Base-by-base conservation (phyloP, 441 rosid species). In the Euphorbia schlechtendalii region DNA sequence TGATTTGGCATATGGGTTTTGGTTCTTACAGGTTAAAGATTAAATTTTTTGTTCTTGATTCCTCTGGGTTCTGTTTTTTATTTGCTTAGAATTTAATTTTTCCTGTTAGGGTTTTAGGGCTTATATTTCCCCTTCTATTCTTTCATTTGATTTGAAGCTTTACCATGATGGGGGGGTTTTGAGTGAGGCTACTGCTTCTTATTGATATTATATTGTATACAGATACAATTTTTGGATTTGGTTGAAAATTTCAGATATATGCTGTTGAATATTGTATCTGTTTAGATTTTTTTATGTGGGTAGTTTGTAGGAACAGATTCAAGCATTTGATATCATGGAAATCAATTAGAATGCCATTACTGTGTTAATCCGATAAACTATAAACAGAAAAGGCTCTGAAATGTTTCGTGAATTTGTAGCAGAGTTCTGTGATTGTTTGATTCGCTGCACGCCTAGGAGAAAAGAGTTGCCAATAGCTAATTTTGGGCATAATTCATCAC, bases 401-500 rank as follows among this genome's bases (percentile, higher is more conserved):
- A 13, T 60, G 17, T 8, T 14, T 8, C 36, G 9, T 18, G 43
- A 4, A 13, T 40, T 32, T 0, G 14, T 36, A 52, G 17, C 63
- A 17, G 56, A 28, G 24, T 51, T 49, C 3, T 1, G 51, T 4
- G 20, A 46, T 46, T 46, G 20, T 58, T 62, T 57, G 56, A 49
- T 59, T 54, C 24, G 4, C 61, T 64, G 28, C 53, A 11, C 24
- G n/a, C 61, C 32, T 20, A 67, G 67, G 67, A 77, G 40, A 70
- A 15, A 11, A 52, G 61, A 34, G 52, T n/a, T 46, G 55, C 45
- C 51, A 72, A 66, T 65, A n/a, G n/a, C n/a, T n/a, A n/a, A n/a
- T n/a, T n/a, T n/a, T 32, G 60, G 48, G 60, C 58, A 48, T 71
- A 65, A 68, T 72, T 24, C 82, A 77, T 67, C 61, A 87, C 83